Conservation (phyloP, 2,329 filamentous ascomycete genomes). For the Gnomoniopsis smithogilvyi region DNA sequence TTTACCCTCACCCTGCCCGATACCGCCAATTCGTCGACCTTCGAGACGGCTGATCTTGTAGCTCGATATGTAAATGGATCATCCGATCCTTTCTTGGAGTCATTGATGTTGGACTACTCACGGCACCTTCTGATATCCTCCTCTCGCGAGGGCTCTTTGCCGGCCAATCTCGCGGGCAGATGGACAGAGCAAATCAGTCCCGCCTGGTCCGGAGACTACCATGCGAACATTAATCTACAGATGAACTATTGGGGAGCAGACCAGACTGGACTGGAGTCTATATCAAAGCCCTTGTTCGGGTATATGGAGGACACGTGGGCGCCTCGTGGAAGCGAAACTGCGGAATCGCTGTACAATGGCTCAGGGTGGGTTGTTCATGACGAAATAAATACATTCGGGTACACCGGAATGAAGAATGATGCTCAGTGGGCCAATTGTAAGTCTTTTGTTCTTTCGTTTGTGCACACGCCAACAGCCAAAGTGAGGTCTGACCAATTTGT, state of each 20-base stretch:
- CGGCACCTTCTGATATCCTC: slow-evolving; percentile 54
- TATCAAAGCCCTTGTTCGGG: slow-evolving; percentile 45
- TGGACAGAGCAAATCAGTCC: slow-evolving; percentile 45
- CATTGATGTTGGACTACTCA: slow-evolving; percentile 50
- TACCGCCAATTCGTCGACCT: slow-evolving; percentile 32
- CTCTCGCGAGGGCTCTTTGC: slow-evolving; percentile 47
- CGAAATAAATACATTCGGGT: slow-evolving; percentile 57
- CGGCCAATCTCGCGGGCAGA: slow-evolving; percentile 54
- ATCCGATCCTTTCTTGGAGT: slow-evolving; percentile 50
- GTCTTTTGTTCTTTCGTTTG: neutral
- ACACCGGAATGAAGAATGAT: slow-evolving; percentile 40
- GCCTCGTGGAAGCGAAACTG: slow-evolving; percentile 50
- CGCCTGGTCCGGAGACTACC: slow-evolving; percentile 50
- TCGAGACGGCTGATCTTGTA: slow-evolving; percentile 31
- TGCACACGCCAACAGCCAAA: too few relatives aligned
- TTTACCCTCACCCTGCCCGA: slow-evolving; percentile 46
- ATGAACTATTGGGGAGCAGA: slow-evolving; percentile 60
- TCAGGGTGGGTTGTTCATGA: slow-evolving; percentile 55
- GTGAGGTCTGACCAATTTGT: neutral
- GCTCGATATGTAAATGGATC: slow-evolving; percentile 21
- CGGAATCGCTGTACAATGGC: slow-evolving; percentile 49
- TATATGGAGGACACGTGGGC: slow-evolving; percentile 50
- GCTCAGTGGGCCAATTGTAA: slow-evolving; percentile 29
- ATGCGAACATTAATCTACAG: slow-evolving; percentile 57
- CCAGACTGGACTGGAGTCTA: slow-evolving; percentile 44